phyloP scores from a whole-genome alignment of 2,329 filamentous ascomycete species.

The Nothomitra cinnamomea region DNA sequence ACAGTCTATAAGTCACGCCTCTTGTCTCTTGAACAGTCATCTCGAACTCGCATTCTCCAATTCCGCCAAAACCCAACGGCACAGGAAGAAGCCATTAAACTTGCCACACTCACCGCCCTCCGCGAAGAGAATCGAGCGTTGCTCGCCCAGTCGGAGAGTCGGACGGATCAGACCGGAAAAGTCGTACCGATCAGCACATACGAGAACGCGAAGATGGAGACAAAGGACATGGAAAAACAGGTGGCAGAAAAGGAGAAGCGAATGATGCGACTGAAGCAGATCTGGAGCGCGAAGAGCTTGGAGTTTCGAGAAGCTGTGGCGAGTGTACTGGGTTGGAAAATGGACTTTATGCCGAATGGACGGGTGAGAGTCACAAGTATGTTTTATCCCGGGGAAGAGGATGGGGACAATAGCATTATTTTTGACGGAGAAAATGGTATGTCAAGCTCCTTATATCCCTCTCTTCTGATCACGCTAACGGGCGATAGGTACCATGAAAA shows the following conservation, averaged over 20 bases:
- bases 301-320: constrained; percentile 95
- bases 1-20: constrained; percentile 59
- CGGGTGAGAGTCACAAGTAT: constrained; percentile 83
- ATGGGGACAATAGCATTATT: constrained; percentile 52
- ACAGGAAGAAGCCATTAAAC: constrained; percentile 69
- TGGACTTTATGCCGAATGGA: constrained; percentile 93
- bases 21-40: constrained; percentile 44
- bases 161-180: constrained; percentile 30
- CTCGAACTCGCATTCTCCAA: constrained; percentile 67
- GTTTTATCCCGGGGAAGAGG: constrained; percentile 52
- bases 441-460: constrained; percentile 3
- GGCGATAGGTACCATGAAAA: constrained; percentile 93
- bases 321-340: constrained; percentile 79
- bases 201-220: constrained; percentile 55
- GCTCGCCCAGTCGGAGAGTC: constrained; percentile 48
- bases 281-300: constrained; percentile 76
- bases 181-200: constrained; percentile 64
- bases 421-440: constrained; percentile 19
- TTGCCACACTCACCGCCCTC: constrained; percentile 58
- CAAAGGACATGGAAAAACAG: constrained; percentile 51
- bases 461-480: constrained; percentile 11
- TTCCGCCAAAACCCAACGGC: constrained; percentile 86
- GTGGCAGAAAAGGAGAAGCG: constrained; percentile 62
- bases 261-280: constrained; percentile 71
- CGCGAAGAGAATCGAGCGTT: constrained; percentile 73